A percentile compares a stretch with the other conserved stretches of the same genome.
Evolutionary conservation across 2,329 filamentous ascomycete genomes (phyloP).

Genomic region (Leptographium galeiforme): DNA sequence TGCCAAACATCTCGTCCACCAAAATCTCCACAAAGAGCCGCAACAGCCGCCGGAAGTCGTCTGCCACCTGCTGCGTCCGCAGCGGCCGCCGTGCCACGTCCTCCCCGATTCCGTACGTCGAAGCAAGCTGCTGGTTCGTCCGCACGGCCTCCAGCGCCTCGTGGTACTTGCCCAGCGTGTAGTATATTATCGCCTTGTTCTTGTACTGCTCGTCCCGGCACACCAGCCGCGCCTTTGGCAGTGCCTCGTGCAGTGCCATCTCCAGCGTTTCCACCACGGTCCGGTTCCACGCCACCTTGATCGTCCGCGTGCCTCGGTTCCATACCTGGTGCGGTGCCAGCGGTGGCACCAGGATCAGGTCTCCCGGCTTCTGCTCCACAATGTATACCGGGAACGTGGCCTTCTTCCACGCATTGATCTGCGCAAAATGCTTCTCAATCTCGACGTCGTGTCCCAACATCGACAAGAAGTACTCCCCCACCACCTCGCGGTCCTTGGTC

Average conservation of each 20-base stretch:
- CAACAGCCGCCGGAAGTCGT: slow-evolving; percentile 74
- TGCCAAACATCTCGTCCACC: slow-evolving; percentile 73
- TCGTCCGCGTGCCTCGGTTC: slow-evolving; percentile 89
- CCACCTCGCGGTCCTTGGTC: slow-evolving; percentile 76
- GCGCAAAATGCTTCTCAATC: slow-evolving; percentile 92
- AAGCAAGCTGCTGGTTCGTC: slow-evolving; percentile 26
- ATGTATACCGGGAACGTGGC: slow-evolving; percentile 88
- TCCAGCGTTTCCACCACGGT: slow-evolving; percentile 86
- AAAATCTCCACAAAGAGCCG: slow-evolving; percentile 65
- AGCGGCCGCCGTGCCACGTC: slow-evolving; percentile 25
- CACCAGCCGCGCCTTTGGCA: slow-evolving; percentile 79
- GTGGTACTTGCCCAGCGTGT: slow-evolving; percentile 68
- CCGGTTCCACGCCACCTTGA: slow-evolving; percentile 97
- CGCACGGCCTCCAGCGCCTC: slow-evolving; percentile 45
- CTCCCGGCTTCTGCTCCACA: slow-evolving; percentile 78
- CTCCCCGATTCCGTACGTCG: slow-evolving; percentile 31
- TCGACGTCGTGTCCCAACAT: slow-evolving; percentile 93
- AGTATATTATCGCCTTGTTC: slow-evolving; percentile 92
- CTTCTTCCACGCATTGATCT: slow-evolving; percentile 88
- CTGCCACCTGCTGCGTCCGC: slow-evolving; percentile 52
- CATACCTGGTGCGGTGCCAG: slow-evolving; percentile 94
- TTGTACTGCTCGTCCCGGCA: slow-evolving; percentile 98
- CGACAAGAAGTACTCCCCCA: slow-evolving; percentile 87
- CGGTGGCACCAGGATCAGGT: slow-evolving; percentile 87
- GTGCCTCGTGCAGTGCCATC: slow-evolving; percentile 70